Evolutionary conservation across 257 asterid species (phyloP).

Genomic region (Paraleonurus japonicus): DNA sequence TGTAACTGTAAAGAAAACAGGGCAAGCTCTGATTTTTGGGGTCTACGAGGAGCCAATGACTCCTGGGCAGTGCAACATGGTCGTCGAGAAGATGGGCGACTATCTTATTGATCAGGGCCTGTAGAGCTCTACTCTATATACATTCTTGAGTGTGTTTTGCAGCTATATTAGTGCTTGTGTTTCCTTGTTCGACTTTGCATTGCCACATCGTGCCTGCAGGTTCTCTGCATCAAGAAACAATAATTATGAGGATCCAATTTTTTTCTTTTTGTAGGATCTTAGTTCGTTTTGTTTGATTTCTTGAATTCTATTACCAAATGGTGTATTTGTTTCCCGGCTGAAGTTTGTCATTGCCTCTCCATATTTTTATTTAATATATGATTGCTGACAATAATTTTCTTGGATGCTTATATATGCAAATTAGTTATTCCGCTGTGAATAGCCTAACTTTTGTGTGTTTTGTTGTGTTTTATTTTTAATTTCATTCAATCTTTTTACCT

Average conservation of each 20-base stretch:
- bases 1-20: slow-evolving; percentile 52
- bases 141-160: background rate
- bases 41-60: slow-evolving; percentile 63
- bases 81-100: slow-evolving; percentile 67
- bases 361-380: background rate
- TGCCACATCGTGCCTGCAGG: slow-evolving; percentile 14
- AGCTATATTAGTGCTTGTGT: background rate
- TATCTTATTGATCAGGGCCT: slow-evolving; percentile 59
- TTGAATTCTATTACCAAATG: background rate
- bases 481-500: too few relatives aligned
- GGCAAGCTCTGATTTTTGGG: slow-evolving; percentile 56
- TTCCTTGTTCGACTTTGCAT: slow-evolving; percentile 22
- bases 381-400: background rate
- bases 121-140: slow-evolving; percentile 11
- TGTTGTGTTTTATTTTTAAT: too few relatives aligned
- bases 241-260: slow-evolving; percentile 23
- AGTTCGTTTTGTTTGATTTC: slow-evolving; percentile 10
- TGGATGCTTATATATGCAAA: background rate
- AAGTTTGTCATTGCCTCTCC: slow-evolving; percentile 15
- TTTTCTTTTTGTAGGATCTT: slow-evolving; percentile 6
- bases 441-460: too few relatives aligned
- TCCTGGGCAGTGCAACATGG: slow-evolving; percentile 68
- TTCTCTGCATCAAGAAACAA: slow-evolving; percentile 20
- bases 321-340: slow-evolving; percentile 15
- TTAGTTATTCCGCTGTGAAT: background rate